phyloP scores from a whole-genome alignment of 2,329 filamentous ascomycete genomes.

The Zasmidium citrigriseum region DNA sequence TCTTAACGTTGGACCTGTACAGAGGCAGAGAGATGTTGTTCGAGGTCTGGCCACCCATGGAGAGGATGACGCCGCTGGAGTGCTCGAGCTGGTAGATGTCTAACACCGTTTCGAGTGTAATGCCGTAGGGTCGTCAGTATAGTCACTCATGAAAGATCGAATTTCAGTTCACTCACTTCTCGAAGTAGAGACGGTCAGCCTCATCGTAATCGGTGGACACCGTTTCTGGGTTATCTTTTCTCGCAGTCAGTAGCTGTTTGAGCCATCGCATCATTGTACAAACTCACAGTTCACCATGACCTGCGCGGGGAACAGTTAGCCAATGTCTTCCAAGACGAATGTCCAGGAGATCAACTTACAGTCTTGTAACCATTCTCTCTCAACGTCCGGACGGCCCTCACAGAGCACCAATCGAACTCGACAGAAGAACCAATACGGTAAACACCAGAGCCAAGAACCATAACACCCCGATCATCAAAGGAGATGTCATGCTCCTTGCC shows the following conservation, averaged over 20 bases:
- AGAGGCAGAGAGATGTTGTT: slow-evolving; percentile 96
- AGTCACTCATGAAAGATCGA: too few species aligned
- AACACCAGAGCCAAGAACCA: slow-evolving; percentile 94
- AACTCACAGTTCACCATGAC: slow-evolving; percentile 4
- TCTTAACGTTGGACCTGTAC: slow-evolving; percentile 84
- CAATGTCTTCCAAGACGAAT: slow-evolving; percentile 62
- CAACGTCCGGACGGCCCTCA: slow-evolving; percentile 87
- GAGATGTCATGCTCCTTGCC: slow-evolving; percentile 78
- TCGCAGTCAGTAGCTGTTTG: not conserved
- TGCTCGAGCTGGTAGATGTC: slow-evolving; percentile 91
- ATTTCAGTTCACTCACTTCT: too few species aligned
- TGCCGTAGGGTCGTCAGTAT: too few species aligned
- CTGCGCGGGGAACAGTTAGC: slow-evolving; percentile 1
- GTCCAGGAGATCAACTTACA: slow-evolving; percentile 59
- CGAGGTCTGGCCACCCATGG: slow-evolving; percentile 95
- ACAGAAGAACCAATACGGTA: slow-evolving; percentile 97
- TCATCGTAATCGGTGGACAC: slow-evolving; percentile 82
- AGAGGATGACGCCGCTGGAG: slow-evolving; percentile 82
- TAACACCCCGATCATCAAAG: slow-evolving; percentile 88
- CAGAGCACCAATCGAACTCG: slow-evolving; percentile 99
- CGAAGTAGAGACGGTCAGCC: slow-evolving; percentile 91
- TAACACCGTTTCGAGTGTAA: slow-evolving; percentile 55
- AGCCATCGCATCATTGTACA: slow-evolving; percentile 1
- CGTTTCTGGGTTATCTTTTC: slow-evolving; percentile 81
- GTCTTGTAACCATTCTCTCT: slow-evolving; percentile 85